Evolutionary conservation across 2,329 filamentous ascomycete genomes (phyloP).

Genomic region (Colletotrichum agaves): DNA sequence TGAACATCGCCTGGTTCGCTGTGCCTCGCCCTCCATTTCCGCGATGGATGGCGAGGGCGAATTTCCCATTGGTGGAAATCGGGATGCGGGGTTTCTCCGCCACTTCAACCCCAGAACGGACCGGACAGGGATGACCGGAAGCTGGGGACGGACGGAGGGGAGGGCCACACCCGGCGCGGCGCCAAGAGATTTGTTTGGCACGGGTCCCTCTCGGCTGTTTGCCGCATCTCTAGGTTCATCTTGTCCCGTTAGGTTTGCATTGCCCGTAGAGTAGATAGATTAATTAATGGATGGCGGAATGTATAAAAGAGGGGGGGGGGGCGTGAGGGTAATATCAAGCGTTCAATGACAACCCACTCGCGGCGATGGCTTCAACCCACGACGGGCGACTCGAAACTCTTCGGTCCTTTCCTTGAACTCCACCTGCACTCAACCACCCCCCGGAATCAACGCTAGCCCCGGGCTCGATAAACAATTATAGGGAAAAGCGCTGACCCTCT

Average conservation of each 20-base stretch:
- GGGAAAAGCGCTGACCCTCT: slow-evolving; percentile 6
- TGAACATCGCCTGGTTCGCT: not conserved
- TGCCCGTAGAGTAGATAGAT: not conserved
- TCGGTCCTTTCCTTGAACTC: slow-evolving; percentile 18
- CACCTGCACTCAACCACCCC: slow-evolving; percentile 18
- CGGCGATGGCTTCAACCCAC: slow-evolving; percentile 11
- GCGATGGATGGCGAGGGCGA: not conserved
- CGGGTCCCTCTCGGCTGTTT: not conserved
- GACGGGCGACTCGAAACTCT: not conserved
- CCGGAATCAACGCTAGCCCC: slow-evolving; percentile 23
- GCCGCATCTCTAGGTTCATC: slow-evolving; percentile 34
- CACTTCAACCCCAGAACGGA: slow-evolving; percentile 16
- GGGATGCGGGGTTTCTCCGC: slow-evolving; percentile 31
- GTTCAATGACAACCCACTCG: slow-evolving; percentile 1
- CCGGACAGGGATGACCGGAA: slow-evolving; percentile 6
- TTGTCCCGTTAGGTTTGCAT: slow-evolving; percentile 21
- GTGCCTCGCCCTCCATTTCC: not conserved
- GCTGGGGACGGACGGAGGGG: slow-evolving; percentile 8
- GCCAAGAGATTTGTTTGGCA: slow-evolving; percentile 20
- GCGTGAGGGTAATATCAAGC: not conserved
- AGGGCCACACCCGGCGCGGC: slow-evolving; percentile 20
- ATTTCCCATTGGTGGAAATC: slow-evolving; percentile 34
- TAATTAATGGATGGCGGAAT: not conserved
- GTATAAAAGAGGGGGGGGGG: not conserved
- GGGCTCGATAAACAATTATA: slow-evolving; percentile 17